These are phyloP conservation scores for Lentinus brumalis DNA, from an alignment of 768 basidiomycete genomes.

Conservation along the genomic window DNA sequence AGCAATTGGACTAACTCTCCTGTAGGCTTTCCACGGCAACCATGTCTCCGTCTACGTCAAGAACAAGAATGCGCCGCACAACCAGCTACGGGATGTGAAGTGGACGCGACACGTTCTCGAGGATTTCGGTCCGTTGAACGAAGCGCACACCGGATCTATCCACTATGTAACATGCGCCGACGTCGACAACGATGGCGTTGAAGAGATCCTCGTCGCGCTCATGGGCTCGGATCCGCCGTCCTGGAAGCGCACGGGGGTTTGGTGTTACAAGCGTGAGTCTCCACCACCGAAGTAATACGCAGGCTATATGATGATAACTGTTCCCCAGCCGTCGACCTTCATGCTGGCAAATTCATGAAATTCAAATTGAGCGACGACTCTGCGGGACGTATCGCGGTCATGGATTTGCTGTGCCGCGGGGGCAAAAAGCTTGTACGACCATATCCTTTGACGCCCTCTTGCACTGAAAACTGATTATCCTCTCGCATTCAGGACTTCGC, in stretches of 20 bases:
- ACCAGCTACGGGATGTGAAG: conserved; percentile 1
- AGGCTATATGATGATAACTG: no score
- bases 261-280: conserved; percentile 10
- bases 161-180: conserved; percentile 24
- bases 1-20: no score
- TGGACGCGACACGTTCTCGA: conserved; percentile 29
- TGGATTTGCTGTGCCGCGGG: conserved; percentile 1
- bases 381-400: conserved; percentile 25
- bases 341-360: conserved; percentile 16
- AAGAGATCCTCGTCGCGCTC: conserved; percentile 25
- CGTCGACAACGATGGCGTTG: conserved; percentile 15
- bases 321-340: conserved; percentile 3
- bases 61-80: conserved; percentile 3
- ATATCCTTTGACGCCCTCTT: conserved; percentile 2
- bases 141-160: conserved; percentile 25
- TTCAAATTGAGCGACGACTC: conserved; percentile 23
- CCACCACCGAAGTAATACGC: no score
- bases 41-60: conserved; percentile 25
- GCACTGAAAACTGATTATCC: no score
- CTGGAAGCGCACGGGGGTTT: no score
- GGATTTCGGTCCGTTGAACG: conserved; percentile 26
- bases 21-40: conserved; percentile 26
- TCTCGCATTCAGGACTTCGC: conserved; percentile 24
- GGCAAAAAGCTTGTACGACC: not conserved
- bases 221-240: conserved; percentile 15